These are phyloP conservation scores for Adenanthera pavonina DNA, from an alignment of 306 rosid genomes.

Conservation along the genomic window DNA sequence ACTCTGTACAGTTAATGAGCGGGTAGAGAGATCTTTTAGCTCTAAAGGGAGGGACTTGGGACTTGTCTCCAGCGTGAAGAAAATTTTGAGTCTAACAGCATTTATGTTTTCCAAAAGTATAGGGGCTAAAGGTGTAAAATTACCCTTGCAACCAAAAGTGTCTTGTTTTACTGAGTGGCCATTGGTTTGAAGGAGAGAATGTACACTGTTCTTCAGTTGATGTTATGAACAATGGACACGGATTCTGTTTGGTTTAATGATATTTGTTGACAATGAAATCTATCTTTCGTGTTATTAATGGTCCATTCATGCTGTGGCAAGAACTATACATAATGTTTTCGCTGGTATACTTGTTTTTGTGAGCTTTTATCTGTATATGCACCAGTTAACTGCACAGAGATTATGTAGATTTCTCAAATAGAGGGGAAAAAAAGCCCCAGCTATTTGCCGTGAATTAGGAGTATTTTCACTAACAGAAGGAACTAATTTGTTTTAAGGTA, in stretches of 20 bases:
- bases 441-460: no score
- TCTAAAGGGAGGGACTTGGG: slow-evolving; percentile 34
- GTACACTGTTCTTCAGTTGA: neutral
- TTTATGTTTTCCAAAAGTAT: slow-evolving; percentile 42
- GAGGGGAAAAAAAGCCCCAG: neutral
- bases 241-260: slow-evolving; percentile 28
- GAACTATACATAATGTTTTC: neutral
- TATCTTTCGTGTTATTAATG: slow-evolving; percentile 1
- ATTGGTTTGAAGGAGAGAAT: slow-evolving; percentile 28
- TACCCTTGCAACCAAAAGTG: slow-evolving; percentile 39
- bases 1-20: slow-evolving; percentile 73
- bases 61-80: slow-evolving; percentile 47
- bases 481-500: no score
- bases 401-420: neutral
- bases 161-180: slow-evolving; percentile 28
- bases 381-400: neutral
- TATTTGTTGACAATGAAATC: slow-evolving; percentile 20
- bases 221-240: slow-evolving; percentile 11
- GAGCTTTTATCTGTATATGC: neutral
- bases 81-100: slow-evolving; percentile 59
- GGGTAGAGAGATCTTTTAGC: slow-evolving; percentile 50
- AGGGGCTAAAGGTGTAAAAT: slow-evolving; percentile 46
- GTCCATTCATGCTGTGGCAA: neutral
- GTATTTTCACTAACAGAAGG: no score
- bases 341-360: neutral